Conservation (phyloP, 345 rosid genomes). For the Melaleuca quinquenervia region DNA sequence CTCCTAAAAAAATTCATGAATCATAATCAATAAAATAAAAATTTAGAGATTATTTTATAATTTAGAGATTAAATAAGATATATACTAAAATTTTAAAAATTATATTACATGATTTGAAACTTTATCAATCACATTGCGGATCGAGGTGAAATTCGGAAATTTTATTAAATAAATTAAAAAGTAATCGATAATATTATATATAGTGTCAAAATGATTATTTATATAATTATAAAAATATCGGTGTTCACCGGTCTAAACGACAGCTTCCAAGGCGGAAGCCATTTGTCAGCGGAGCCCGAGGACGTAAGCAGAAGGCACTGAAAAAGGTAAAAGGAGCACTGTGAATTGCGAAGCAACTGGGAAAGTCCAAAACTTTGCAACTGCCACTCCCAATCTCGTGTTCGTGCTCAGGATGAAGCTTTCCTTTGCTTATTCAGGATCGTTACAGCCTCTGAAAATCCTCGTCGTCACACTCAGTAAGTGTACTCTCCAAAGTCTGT, state of each 20-base stretch:
- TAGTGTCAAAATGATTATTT: no score
- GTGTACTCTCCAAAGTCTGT: neutral
- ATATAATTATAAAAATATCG: no score
- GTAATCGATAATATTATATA: no score
- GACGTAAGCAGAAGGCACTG: neutral
- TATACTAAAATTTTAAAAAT: no score
- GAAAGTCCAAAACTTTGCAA: neutral
- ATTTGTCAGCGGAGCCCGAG: neutral
- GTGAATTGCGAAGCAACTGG: neutral
- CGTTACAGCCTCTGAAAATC: neutral
- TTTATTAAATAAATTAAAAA: no score
- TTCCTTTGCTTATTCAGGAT: neutral
- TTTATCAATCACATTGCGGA: no score
- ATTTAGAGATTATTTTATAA: no score
- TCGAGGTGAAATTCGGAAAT: no score
- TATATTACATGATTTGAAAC: no score
- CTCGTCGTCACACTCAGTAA: constrained; percentile 2
- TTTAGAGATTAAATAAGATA: no score
- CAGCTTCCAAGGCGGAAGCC: neutral
- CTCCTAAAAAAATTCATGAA: neutral
- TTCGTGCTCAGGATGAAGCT: neutral
- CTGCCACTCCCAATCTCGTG: neutral
- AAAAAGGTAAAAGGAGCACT: neutral
- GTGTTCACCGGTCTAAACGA: neutral
- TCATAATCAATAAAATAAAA: no score